These are phyloP conservation scores for Brassica rapa DNA, from an alignment of 345 rosid species.

Conservation along the genomic window DNA sequence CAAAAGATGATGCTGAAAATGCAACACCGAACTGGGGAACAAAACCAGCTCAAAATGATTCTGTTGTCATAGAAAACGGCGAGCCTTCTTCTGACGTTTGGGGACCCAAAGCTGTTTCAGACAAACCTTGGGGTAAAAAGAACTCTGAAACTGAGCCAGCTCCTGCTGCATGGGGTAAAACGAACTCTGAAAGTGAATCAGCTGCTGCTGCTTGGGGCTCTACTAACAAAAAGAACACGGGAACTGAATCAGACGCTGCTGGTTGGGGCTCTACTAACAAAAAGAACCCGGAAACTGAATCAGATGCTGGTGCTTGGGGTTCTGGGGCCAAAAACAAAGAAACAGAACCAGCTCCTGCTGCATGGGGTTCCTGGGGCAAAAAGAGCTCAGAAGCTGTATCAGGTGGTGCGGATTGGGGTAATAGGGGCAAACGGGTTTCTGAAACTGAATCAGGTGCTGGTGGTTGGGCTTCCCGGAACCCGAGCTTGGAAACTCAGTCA, in stretches of 20 bases:
- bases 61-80: constrained; percentile 10
- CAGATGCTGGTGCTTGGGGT: not conserved
- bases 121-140: constrained; percentile 25
- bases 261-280: not conserved
- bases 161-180: constrained; percentile 25
- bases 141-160: constrained; percentile 21
- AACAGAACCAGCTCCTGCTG: constrained; percentile 7
- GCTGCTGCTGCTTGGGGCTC: constrained; percentile 43
- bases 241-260: not conserved
- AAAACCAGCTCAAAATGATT: constrained; percentile 21
- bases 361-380: constrained; percentile 51
- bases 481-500: constrained; percentile 7
- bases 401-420: not conserved
- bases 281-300: not conserved
- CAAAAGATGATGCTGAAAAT: constrained; percentile 38
- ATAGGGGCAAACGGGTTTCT: not conserved
- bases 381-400: not conserved
- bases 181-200: not conserved
- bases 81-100: constrained; percentile 32
- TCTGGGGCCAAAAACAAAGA: not conserved
- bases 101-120: constrained; percentile 31
- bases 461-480: constrained; percentile 36
- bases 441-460: not conserved
- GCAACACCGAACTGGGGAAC: constrained; percentile 37
- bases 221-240: not conserved